Conservation (phyloP, 176 grass and related monocot genomes). For the Triticum dicoccoides region DNA sequence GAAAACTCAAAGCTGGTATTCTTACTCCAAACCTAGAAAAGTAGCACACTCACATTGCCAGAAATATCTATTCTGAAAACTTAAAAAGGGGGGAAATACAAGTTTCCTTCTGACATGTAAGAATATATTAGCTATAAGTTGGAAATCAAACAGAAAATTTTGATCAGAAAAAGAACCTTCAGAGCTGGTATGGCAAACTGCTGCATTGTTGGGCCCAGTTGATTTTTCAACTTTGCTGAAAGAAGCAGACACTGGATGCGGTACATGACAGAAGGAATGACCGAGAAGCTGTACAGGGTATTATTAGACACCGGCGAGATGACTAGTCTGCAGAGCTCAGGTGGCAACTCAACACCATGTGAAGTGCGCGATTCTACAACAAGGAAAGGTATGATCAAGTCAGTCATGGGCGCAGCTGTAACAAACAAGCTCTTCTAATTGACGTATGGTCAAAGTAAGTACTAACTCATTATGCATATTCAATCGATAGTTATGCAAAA, state of each 20-base stretch:
- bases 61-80: not conserved
- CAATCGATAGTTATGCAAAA: not conserved
- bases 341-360: slow-evolving; percentile 52
- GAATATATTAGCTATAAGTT: not conserved
- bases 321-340: slow-evolving; percentile 74
- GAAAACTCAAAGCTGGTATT: not conserved
- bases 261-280: slow-evolving; percentile 70
- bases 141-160: not conserved
- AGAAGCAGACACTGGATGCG: slow-evolving; percentile 75
- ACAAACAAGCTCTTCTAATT: not conserved
- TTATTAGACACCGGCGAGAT: slow-evolving; percentile 44
- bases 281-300: slow-evolving; percentile 45
- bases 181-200: slow-evolving; percentile 44
- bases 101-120: not conserved
- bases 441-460: not conserved
- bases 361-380: slow-evolving; percentile 16
- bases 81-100: not conserved
- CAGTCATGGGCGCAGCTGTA: not conserved
- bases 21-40: not conserved
- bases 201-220: slow-evolving; percentile 36
- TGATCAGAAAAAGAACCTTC: slow-evolving; percentile 46
- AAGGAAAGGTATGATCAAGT: slow-evolving; percentile 26
- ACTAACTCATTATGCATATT: slow-evolving; percentile 7
- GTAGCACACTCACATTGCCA: not conserved
- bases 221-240: slow-evolving; percentile 56